Conservation (phyloP, 306 rosid species). For the Cicer arietinum region DNA sequence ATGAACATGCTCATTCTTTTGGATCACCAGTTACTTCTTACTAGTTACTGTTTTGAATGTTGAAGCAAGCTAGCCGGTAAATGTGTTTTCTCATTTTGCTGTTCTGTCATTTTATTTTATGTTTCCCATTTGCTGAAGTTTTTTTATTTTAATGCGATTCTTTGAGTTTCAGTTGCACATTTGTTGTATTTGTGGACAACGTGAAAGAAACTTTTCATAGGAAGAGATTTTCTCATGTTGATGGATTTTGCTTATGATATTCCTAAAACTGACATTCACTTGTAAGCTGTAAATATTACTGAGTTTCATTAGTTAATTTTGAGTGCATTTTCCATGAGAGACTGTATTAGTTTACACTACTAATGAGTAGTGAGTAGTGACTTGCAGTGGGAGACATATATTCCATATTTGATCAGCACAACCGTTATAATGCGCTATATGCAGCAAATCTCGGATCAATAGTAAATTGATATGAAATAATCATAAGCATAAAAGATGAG, state of each 20-base stretch:
- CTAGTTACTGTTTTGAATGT: not conserved
- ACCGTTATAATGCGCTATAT: not conserved
- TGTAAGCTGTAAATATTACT: not conserved
- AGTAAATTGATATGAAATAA: not conserved
- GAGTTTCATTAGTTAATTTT: not conserved
- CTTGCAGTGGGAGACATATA: not conserved
- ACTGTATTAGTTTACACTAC: too few relatives aligned
- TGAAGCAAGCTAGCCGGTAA: not conserved
- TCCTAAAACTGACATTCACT: not conserved
- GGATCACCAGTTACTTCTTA: not conserved
- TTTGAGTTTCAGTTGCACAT: conserved; percentile 5
- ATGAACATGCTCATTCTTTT: conserved; percentile 29
- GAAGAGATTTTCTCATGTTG: not conserved
- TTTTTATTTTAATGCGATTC: not conserved
- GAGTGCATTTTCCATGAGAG: not conserved
- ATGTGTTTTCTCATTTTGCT: not conserved
- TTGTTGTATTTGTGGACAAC: not conserved
- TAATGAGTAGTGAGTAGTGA: not conserved
- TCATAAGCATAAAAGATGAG: not conserved
- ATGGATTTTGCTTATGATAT: not conserved
- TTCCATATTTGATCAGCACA: not conserved
- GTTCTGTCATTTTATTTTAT: conserved; percentile 11
- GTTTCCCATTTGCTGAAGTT: not conserved
- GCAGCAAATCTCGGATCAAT: not conserved
- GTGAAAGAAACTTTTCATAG: not conserved